Evolutionary conservation across 495 filamentous ascomycete species (phyloP).

Genomic region (Sordaria brevicollis): DNA sequence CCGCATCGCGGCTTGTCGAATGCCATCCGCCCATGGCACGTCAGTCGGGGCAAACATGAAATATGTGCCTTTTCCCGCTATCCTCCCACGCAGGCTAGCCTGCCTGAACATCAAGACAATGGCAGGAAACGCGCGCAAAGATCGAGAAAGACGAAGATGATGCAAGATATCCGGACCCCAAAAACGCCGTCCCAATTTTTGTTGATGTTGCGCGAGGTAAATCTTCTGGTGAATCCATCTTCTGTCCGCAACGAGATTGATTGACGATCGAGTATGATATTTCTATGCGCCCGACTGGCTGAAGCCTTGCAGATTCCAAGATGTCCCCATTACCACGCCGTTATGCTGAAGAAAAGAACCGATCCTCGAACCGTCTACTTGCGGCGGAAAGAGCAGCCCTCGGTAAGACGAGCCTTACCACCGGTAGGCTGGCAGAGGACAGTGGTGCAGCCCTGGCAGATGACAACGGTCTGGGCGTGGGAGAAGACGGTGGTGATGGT

Average conservation of each 20-base stretch:
- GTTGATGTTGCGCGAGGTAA: slow-evolving; percentile 32
- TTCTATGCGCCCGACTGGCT: slow-evolving; percentile 39
- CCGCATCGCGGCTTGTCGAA: slow-evolving; percentile 41
- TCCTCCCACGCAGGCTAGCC: slow-evolving; percentile 42
- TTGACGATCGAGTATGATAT: slow-evolving; percentile 28
- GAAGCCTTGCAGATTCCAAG: slow-evolving; percentile 42
- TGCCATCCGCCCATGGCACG: slow-evolving; percentile 18
- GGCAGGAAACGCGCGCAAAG: slow-evolving; percentile 20
- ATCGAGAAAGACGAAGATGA: slow-evolving; percentile 38
- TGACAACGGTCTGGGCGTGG: slow-evolving; percentile 98
- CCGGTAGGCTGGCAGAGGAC: slow-evolving; percentile 97
- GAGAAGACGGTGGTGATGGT: slow-evolving; percentile 99
- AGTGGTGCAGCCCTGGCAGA: slow-evolving; percentile 95
- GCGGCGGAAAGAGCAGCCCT: slow-evolving; percentile 98
- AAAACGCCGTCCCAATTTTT: slow-evolving; percentile 42
- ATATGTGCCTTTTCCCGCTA: slow-evolving; percentile 39
- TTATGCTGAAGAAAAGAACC: slow-evolving; percentile 39
- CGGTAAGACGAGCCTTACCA: slow-evolving; percentile 90
- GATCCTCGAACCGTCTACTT: slow-evolving; percentile 63
- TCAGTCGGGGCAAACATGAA: slow-evolving; percentile 33
- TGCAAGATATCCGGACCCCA: slow-evolving; percentile 87
- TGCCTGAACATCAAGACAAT: slow-evolving; percentile 24
- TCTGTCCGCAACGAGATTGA: slow-evolving; percentile 55
- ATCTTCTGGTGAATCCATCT: slow-evolving; percentile 59
- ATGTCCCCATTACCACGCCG: slow-evolving; percentile 34